phyloP scores from a whole-genome alignment of 331 rosid genomes.

The Malus hybrid region DNA sequence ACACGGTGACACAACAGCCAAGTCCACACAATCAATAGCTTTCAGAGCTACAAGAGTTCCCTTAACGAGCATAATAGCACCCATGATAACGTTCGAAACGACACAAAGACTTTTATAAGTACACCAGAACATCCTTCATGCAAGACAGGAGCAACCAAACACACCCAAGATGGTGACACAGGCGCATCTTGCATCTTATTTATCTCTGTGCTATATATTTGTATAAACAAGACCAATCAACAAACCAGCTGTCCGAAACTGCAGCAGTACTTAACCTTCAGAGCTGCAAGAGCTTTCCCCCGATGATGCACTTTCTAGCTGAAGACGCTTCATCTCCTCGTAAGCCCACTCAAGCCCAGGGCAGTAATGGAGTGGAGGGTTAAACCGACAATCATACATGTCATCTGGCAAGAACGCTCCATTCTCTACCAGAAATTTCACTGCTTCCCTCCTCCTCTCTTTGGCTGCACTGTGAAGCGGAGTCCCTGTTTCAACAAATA shows the following conservation, averaged over 20 bases:
- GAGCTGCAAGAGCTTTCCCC: constrained; percentile 71
- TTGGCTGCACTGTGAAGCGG: constrained; percentile 96
- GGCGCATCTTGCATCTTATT: neutral
- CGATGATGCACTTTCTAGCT: constrained; percentile 31
- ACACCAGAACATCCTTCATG: neutral
- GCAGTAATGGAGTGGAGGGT: constrained; percentile 96
- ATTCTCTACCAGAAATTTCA: constrained; percentile 76
- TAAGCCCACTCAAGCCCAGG: constrained; percentile 97
- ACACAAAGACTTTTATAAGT: neutral
- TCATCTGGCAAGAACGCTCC: constrained; percentile 93
- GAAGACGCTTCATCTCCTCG: constrained; percentile 81
- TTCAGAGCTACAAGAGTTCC: neutral
- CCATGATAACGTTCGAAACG: neutral
- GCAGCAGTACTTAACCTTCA: constrained; percentile 32
- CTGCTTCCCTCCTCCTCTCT: constrained; percentile 80
- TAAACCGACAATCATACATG: constrained; percentile 78
- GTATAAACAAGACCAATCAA: neutral
- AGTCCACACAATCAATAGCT: neutral
- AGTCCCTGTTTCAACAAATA: constrained; percentile 56
- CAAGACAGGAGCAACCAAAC: neutral
- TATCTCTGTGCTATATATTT: neutral
- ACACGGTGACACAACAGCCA: neutral
- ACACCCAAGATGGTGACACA: neutral
- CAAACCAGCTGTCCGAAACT: neutral
- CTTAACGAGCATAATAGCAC: neutral